phyloP scores from a whole-genome alignment of 345 rosid species.

The Brassica carinata region DNA sequence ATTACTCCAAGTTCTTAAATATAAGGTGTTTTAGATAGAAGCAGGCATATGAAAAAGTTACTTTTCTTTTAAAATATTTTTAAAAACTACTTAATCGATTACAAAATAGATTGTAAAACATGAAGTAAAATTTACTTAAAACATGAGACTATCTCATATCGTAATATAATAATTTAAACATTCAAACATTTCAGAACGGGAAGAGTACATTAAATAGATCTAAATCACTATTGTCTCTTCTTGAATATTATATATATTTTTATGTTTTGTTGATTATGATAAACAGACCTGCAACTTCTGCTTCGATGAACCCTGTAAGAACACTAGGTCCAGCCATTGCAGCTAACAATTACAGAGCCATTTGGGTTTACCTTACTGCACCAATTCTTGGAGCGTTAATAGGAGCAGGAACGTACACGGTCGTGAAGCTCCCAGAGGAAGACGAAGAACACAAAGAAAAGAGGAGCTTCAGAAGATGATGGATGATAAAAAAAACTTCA shows the following conservation, averaged over 20 bases:
- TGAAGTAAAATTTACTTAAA: background rate
- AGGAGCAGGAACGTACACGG: slow-evolving; percentile 86
- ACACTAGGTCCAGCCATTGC: slow-evolving; percentile 89
- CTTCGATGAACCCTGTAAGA: slow-evolving; percentile 89
- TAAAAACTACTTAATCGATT: too few species aligned
- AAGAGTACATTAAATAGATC: background rate
- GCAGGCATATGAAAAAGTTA: background rate
- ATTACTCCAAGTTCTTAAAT: background rate
- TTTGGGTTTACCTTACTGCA: slow-evolving; percentile 88
- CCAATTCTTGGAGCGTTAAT: slow-evolving; percentile 66
- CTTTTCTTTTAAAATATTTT: too few species aligned
- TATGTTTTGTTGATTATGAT: background rate
- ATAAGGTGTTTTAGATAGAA: background rate
- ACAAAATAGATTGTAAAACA: background rate
- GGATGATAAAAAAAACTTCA: background rate
- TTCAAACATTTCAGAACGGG: too few species aligned
- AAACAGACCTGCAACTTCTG: slow-evolving; percentile 75
- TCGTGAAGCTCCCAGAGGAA: slow-evolving; percentile 74
- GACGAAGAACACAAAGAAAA: slow-evolving; percentile 44
- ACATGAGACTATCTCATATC: too few species aligned
- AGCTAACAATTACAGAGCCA: slow-evolving; percentile 75
- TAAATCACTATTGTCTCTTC: background rate
- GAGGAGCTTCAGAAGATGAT: slow-evolving; percentile 66
- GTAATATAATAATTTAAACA: too few species aligned
- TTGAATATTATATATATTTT: background rate